These are phyloP conservation scores for Podaxis sp. DNA, from an alignment of 768 basidiomycete genomes.

Conservation along the genomic window DNA sequence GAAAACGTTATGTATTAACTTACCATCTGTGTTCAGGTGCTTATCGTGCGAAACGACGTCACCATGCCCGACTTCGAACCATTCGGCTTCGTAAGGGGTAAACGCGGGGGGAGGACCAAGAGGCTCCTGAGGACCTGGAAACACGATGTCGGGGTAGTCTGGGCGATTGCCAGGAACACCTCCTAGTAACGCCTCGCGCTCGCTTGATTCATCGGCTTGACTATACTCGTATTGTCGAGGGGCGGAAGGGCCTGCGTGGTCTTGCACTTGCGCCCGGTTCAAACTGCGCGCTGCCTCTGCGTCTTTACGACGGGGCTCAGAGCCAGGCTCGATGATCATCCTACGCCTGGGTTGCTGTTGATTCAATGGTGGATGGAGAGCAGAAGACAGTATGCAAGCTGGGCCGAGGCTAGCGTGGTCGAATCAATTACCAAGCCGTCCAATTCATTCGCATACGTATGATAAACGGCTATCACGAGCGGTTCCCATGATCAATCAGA, in stretches of 20 bases:
- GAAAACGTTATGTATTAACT: background rate
- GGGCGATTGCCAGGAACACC: background rate
- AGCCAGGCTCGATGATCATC: background rate
- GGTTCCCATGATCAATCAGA: background rate
- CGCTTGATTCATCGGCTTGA: background rate
- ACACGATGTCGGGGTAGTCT: background rate
- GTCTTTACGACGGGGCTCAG: background rate
- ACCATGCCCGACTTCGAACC: constrained; percentile 44
- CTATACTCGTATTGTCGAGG: background rate
- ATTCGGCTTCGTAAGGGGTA: constrained; percentile 61
- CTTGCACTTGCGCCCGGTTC: background rate
- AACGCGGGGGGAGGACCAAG: constrained; percentile 61
- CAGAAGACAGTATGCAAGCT: background rate
- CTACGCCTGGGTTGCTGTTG: background rate
- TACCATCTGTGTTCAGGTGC: constrained; percentile 66
- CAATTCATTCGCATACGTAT: background rate
- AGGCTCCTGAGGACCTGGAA: constrained; percentile 17
- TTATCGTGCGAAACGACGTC: constrained; percentile 68
- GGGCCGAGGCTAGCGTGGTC: background rate
- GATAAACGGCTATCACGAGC: background rate
- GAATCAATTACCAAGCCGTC: background rate
- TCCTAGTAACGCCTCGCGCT: background rate
- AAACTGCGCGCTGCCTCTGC: background rate
- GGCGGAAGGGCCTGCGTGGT: background rate
- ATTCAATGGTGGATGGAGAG: background rate